Base-by-base conservation (phyloP, 371 early-diverging fungal species). In the Haplosporangium sp. region DNA sequence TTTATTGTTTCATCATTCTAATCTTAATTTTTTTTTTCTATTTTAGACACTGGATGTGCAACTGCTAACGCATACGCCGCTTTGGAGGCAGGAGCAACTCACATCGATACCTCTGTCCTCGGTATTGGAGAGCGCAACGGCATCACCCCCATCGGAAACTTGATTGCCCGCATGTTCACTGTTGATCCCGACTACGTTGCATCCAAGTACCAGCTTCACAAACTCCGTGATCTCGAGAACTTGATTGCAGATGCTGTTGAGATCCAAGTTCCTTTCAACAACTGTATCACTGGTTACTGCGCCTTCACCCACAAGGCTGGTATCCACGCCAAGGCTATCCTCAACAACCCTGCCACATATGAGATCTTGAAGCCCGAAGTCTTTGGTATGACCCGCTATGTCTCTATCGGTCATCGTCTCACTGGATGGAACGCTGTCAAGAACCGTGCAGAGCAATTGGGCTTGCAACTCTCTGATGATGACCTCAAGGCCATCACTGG, bases 351-450 rank as follows among this genome's bases (percentile, higher is more conserved):
- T 20, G 90, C 92, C 63, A 97, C 97, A 3, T 98, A 98, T 77
- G 98, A 98, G 88, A 97, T 97, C 85, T 86, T 98, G 69, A 93
- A 95, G 85, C 98, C 97, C 45, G 94, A 96, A 84, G 97, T 97
- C 84, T 98, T 97, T 88, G 97, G 96, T 82, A 95, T 97, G 95
- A 94, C 95, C n/a, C 92, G 97, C 35, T 96, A 96, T 76, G 97
- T 97, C 67, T 93, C 94, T 57, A 97, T 98, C 63, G 97, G 97
- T 44, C 98, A 97, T 84, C 93, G 97, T 56, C 87, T 98, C 65
- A 98, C 98, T 2, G 97, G 98, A 20, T 98, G 98, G 97, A 97
- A 98, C 85, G 97, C 98, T 45, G 97, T 98, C 88, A 97, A 96
- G 92, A 95, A 96, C 87, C 92, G 98, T 59, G 95, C 94, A 38